These are phyloP conservation scores for Penicillium dipodomyicola DNA, from an alignment of 495 filamentous ascomycete species.

Conservation along the genomic window DNA sequence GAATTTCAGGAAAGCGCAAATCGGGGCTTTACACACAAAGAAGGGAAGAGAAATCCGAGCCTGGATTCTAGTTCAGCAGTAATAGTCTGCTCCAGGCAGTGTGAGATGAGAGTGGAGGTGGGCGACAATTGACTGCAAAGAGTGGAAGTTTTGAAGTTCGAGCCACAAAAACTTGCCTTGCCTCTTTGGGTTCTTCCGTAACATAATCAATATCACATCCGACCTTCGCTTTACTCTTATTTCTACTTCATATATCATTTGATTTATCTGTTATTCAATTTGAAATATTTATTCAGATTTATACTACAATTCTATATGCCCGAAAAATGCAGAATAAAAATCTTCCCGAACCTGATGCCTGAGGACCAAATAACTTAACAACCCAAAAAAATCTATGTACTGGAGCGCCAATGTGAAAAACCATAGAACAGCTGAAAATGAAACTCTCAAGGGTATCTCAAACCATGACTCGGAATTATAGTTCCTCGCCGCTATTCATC, in stretches of 20 bases:
- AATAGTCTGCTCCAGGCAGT: constrained; percentile 49
- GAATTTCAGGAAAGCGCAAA: constrained; percentile 40
- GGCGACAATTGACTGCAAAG: constrained; percentile 20
- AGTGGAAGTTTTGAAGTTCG: constrained; percentile 41
- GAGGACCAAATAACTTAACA: constrained; percentile 10
- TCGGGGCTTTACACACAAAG: constrained; percentile 13
- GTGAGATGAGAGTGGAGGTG: constrained; percentile 15
- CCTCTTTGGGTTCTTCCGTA: constrained; percentile 37
- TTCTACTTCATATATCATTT: neutral
- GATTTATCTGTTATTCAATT: neutral
- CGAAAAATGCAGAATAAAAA: constrained; percentile 7
- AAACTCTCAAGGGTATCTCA: constrained; percentile 13
- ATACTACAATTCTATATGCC: neutral
- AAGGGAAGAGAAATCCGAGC: neutral
- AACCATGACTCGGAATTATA: neutral
- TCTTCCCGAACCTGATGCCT: constrained; percentile 5
- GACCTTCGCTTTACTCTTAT: neutral
- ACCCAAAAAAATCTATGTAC: constrained; percentile 1
- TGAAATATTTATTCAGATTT: neutral
- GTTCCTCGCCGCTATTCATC: constrained; percentile 61
- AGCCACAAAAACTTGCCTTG: constrained; percentile 38
- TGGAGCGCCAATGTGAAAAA: constrained; percentile 28
- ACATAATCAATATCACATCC: constrained; percentile 8
- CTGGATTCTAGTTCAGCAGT: constrained; percentile 10
- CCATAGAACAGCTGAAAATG: constrained; percentile 13